Base-by-base conservation (phyloP, 345 rosid genomes). In the Punica granatum region DNA sequence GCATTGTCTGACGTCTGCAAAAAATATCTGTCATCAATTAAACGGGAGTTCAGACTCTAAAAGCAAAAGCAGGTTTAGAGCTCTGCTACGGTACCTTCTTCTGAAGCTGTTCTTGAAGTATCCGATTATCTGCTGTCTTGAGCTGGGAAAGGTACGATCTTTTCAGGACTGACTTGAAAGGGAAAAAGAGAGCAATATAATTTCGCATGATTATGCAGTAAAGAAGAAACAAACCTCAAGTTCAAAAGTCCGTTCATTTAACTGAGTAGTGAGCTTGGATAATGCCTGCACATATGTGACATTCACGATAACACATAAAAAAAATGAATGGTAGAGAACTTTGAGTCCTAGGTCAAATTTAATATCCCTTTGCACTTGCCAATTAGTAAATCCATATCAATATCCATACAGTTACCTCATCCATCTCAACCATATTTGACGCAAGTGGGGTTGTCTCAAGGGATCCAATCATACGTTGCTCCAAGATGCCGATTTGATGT, bases 41-140 rank as follows among this genome's bases (percentile, higher is more conserved):
- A 44, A 25, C 49, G 42, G 60, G 46, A 69, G 36, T n/a, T 13
- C 23, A 19, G 26, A 58, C 48, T 25, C 65, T 8, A 23, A 28
- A 1, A 43, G 12, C 56, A 19, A 61, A 63, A 36, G 64, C 44
- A 14, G 25, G 10, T 44, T 43, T 26, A 6, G 14, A 61, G 70
- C 64, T 74, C 53, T 39, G 30, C 69, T 36, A 63, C 31, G 46
- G 63, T 76, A 88, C 92, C 90, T 88, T 88, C 72, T 70, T 69
- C 75, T 88, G 86, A 61, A 88, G 78, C 61, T 85, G 92, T 72
- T 88, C 92, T 74, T 85, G 88, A 64, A 85, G 86, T 70, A 85
- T 72, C 76, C 93, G 82, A 71, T 85, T 88, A 77, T 85, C 93
- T 0, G 93, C 93, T 16, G 88, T 80, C 70, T 75, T 85, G 59